Evolutionary conservation across 23 red algal species (phyloP).

Genomic region (Gracilaria gracilis): DNA sequence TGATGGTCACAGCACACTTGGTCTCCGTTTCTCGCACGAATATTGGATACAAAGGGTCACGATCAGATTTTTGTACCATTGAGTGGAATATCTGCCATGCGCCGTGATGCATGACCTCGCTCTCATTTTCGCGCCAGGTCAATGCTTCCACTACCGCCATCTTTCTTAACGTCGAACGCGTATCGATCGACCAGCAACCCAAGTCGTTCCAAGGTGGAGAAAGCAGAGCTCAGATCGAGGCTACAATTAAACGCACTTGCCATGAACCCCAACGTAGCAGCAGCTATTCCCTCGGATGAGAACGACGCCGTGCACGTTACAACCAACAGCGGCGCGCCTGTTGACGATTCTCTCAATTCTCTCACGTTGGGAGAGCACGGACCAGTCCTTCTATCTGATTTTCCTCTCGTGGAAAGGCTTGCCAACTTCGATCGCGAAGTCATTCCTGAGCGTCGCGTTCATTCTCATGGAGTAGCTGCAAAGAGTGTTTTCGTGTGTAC

Average conservation of each 20-base stretch:
- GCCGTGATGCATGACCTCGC: conserved; percentile 15
- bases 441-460: conserved; percentile 94
- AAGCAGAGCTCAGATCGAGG: not conserved
- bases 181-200: not conserved
- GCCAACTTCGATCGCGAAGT: conserved; percentile 96
- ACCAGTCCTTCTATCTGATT: conserved; percentile 92
- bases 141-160: not conserved
- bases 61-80: not conserved
- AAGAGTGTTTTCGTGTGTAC: conserved; percentile 91
- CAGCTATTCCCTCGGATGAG: conserved; percentile 32
- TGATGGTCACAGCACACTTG: too few species aligned
- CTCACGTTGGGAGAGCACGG: conserved; percentile 89
- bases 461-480: conserved; percentile 84
- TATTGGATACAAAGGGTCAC: not conserved
- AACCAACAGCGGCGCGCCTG: conserved; percentile 92
- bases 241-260: not conserved
- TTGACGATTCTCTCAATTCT: conserved; percentile 85
- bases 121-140: not conserved
- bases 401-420: conserved; percentile 94
- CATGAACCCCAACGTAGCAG: conserved; percentile 56
- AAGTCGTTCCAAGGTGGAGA: not conserved
- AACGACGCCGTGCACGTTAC: conserved; percentile 72
- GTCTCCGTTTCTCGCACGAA: not conserved
- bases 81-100: conserved; percentile 16
- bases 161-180: not conserved